Conservation (phyloP, 345 rosid species). For the Linum lewisii region DNA sequence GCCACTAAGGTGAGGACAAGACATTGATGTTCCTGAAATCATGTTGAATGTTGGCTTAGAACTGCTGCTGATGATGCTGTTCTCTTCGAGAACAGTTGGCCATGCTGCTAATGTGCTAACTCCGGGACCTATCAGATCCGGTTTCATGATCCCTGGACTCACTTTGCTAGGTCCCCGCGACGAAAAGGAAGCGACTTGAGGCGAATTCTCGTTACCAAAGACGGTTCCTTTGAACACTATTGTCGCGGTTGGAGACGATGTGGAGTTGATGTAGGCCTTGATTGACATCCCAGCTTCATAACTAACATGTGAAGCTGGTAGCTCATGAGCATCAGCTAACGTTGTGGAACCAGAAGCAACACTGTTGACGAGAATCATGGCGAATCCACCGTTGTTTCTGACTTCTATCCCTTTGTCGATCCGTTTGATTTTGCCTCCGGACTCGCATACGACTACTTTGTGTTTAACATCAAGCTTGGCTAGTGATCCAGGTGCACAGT, state of each 20-base stretch:
- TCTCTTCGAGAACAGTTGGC: neutral
- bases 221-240: neutral
- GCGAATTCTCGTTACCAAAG: neutral
- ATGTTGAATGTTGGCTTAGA: conserved; percentile 10
- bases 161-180: conserved; percentile 16
- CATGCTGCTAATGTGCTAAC: conserved; percentile 24
- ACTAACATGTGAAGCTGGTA: neutral
- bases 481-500: neutral
- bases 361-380: neutral
- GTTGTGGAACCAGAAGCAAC: neutral
- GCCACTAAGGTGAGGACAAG: conserved; percentile 27
- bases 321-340: neutral
- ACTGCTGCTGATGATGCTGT: neutral
- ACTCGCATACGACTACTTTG: neutral
- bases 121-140: conserved; percentile 25
- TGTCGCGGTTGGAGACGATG: neutral
- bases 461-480: neutral
- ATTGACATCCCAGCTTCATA: neutral
- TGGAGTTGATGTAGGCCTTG: neutral
- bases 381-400: neutral
- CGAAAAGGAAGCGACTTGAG: neutral
- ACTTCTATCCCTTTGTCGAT: neutral
- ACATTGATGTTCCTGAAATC: conserved; percentile 26
- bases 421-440: neutral
- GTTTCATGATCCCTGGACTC: conserved; percentile 25